Evolutionary conservation across 768 basidiomycete genomes (phyloP), one percentile per base, ranked within the genome.

Genomic region (Asterophora parasitica): DNA sequence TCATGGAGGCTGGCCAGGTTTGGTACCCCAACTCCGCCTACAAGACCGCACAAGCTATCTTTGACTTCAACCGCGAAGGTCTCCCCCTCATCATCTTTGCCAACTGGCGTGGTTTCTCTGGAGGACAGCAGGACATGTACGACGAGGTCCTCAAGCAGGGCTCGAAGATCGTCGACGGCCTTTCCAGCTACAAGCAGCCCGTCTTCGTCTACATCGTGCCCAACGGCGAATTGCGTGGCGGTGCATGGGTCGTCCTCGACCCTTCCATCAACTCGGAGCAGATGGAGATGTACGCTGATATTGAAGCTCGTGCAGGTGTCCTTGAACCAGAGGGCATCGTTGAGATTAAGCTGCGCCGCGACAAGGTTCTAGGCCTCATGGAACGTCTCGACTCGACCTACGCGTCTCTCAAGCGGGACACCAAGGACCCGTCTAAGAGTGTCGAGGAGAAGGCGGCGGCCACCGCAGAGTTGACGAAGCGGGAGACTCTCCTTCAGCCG

Each of bases 21-120:
- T 99, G 96, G 96, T 98, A 97, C 66, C 96, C 96, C 30, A 98
- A 99, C 68, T 95, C 92, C 4, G 94, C 96, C 5, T 94, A 96
- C 76, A 99, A 99, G 78, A 99, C 96, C 7, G 96, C 94, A 7
- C 96, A 98, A 61, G 95, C 96, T 12, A 98, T 98, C 73, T 93
- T 93, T 67, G 96, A 99, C 71, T 91, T 98, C 75, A 88, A 95
- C 70, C 86, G 96, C 35, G 96, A 99, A 69, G 92, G 90, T 17
- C 75, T 99, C 11, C 96, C 96, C 4, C 76, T 99, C 50, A 94
- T 98, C 66, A 94, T 99, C 67, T 97, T 99, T 61, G 96, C 96
- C 46, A 99, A 99, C 75, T 98, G 96, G 93, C 89, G 96, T 74
- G 96, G 96, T 19, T 99, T 99, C 83, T 99, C 96, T 16, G 96